These are phyloP conservation scores for Lactarius deliciosus DNA, from an alignment of 768 basidiomycete species.

Conservation along the genomic window DNA sequence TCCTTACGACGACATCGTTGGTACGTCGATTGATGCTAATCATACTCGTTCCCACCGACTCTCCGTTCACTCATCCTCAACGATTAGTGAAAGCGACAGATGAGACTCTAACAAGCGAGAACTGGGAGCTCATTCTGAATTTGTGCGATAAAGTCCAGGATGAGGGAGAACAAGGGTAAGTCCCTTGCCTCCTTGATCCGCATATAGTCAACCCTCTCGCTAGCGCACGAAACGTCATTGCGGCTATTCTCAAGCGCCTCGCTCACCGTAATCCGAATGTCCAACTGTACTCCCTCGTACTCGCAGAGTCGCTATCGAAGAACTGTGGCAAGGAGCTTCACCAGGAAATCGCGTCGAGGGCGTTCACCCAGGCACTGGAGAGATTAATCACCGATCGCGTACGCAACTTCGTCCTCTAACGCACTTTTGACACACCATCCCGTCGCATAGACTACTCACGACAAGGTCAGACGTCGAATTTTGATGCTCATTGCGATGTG, in stretches of 20 bases:
- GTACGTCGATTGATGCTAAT: constrained; percentile 44
- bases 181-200: constrained; percentile 18
- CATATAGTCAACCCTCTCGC: constrained; percentile 14
- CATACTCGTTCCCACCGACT: neutral
- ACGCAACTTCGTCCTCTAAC: constrained; percentile 6
- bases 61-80: constrained; percentile 10
- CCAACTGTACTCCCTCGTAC: constrained; percentile 87
- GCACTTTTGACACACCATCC: constrained; percentile 2
- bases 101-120: constrained; percentile 91
- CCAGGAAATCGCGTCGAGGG: constrained; percentile 83
- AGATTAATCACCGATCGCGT: constrained; percentile 88
- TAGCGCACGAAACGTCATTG: constrained; percentile 85
- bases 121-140: constrained; percentile 93
- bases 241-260: constrained; percentile 84
- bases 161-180: constrained; percentile 83
- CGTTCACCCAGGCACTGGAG: constrained; percentile 89
- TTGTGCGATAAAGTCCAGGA: constrained; percentile 96
- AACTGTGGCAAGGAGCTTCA: constrained; percentile 83
- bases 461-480: constrained; percentile 79
- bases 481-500: constrained; percentile 75
- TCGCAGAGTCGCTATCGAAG: constrained; percentile 87
- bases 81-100: constrained; percentile 88
- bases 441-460: constrained; percentile 75
- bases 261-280: constrained; percentile 95
- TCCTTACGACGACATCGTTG: constrained; percentile 86